phyloP scores from a whole-genome alignment of 345 rosid genomes.

The Viola odorata region DNA sequence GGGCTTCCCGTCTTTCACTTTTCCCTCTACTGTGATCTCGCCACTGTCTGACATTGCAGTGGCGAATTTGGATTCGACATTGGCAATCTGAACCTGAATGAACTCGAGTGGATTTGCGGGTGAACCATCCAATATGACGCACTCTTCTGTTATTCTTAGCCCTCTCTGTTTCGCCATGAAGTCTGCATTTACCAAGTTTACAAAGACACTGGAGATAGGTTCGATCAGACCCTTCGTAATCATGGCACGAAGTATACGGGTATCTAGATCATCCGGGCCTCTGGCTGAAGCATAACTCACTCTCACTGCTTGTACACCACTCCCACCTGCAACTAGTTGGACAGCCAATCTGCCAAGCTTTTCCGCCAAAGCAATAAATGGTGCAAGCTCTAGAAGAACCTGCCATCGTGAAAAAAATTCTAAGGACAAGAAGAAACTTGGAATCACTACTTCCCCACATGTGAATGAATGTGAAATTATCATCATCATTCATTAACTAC shows the following conservation, averaged over 20 bases:
- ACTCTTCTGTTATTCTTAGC: conserved; percentile 17
- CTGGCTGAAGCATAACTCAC: conserved; percentile 21
- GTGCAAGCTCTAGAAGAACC: conserved; percentile 22
- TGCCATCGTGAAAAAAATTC: not conserved
- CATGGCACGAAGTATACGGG: conserved; percentile 22
- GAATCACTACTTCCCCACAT: not conserved
- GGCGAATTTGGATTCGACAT: conserved; percentile 23
- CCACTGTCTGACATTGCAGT: conserved; percentile 22
- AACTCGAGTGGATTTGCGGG: conserved; percentile 17
- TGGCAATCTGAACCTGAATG: conserved; percentile 24
- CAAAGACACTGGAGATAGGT: conserved; percentile 19
- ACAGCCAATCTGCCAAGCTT: conserved; percentile 22
- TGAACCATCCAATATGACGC: conserved; percentile 18
- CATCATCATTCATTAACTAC: too few relatives aligned
- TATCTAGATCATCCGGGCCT: conserved; percentile 19
- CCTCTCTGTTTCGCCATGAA: conserved; percentile 27
- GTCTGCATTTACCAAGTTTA: conserved; percentile 25
- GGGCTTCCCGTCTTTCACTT: conserved; percentile 19
- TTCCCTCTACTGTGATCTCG: conserved; percentile 23
- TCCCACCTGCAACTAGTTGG: conserved; percentile 24
- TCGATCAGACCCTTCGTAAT: conserved; percentile 23
- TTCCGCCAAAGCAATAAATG: conserved; percentile 20
- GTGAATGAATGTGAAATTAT: too few relatives aligned
- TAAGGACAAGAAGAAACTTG: not conserved
- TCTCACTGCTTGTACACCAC: conserved; percentile 15